Percentiles rank a stretch among this genome's conserved stretches.
Evolutionary conservation across 805 yeast species (phyloP).

Genomic region (Candida insectalens): DNA sequence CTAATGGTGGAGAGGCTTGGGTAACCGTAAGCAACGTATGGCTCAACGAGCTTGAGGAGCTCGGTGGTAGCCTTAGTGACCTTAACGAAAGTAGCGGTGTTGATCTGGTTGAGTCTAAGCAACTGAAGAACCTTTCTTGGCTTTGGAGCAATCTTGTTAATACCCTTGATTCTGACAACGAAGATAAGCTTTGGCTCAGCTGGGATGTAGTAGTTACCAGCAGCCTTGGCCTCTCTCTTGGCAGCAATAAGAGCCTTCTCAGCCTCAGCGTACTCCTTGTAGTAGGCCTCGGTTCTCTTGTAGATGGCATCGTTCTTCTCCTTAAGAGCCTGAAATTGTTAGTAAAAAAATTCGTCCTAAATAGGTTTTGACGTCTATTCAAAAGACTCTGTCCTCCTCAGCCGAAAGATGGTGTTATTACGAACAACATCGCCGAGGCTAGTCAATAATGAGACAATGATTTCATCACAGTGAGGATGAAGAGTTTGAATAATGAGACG

Average conservation of each 20-base stretch:
- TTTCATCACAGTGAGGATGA: slow-evolving; percentile 32
- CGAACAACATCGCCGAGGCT: slow-evolving; percentile 64
- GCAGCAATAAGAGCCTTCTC: slow-evolving; percentile 82
- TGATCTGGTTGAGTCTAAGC: slow-evolving; percentile 87
- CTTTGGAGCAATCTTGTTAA: slow-evolving; percentile 96
- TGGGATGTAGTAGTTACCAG: slow-evolving; percentile 88
- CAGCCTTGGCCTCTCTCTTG: slow-evolving; percentile 89
- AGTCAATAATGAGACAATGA: slow-evolving; percentile 41
- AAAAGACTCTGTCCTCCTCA: too few relatives aligned
- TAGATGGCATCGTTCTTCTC: slow-evolving; percentile 41
- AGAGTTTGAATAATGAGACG: slow-evolving; percentile 1
- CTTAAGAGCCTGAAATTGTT: slow-evolving; percentile 30
- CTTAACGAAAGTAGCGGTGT: slow-evolving; percentile 91
- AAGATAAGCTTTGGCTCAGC: slow-evolving; percentile 93
- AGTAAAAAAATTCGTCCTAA: slow-evolving; percentile 11
- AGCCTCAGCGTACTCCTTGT: slow-evolving; percentile 86
- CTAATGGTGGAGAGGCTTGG: slow-evolving; percentile 87
- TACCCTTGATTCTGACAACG: slow-evolving; percentile 99
- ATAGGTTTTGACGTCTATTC: too few relatives aligned
- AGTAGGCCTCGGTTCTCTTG: slow-evolving; percentile 95
- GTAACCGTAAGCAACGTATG: slow-evolving; percentile 97
- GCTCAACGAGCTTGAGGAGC: slow-evolving; percentile 89
- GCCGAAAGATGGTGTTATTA: slow-evolving; percentile 79
- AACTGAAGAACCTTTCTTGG: slow-evolving; percentile 97
- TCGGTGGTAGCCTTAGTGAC: slow-evolving; percentile 93